Evolutionary conservation across 441 rosid genomes (phyloP), one percentile per base, ranked within the genome.

Genomic region (Adansonia gregorii): DNA sequence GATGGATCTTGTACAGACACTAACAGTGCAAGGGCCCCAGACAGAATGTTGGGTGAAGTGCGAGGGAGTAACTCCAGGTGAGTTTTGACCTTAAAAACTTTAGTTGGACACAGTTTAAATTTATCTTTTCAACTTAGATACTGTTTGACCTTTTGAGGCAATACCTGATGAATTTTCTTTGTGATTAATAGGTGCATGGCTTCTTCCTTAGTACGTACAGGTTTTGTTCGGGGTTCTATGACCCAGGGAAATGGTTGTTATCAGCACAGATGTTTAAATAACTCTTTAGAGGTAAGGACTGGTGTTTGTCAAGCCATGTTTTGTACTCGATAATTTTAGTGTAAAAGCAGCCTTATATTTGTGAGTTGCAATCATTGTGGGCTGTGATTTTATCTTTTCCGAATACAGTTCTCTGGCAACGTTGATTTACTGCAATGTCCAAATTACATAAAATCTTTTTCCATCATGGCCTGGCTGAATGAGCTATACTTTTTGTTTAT

Each of bases 231-330:
- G 22, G 99, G 98, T 82, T 94, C 98, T 45, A 79, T 88, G 88
- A 89, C 90, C 8, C 99, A 93, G 78, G 98, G 98, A 80, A 96
- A 96, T 88, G 99, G 99, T 76, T 96, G 98, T 85, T 96, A 96
- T 88, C 95, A 91, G 84, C 98, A 94, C 77, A 87, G 93, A 87
- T 94, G 99, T 88, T 79, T 88, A 78, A 88, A 93, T 83, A 91
- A 85, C 79, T 85, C 88, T 17, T 84, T 96, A 72, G 98, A 96
- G 98, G 99, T 94, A 88, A 73, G 87, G 61, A 17, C 58, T 54
- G 63, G 71, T 69, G 60, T 48, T 59, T 79, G 48, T 71, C 6
- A 68, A 22, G 41, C 41, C 19, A 48, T 48, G 20, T 46, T 48
- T 22, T 31, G 0, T 27, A 14, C 67, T 31, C 35, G 67, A 19